Percentiles rank a stretch among this genome's conserved stretches.
Conservation (phyloP, 768 basidiomycete genomes). For the Psilocybe azurescens region DNA sequence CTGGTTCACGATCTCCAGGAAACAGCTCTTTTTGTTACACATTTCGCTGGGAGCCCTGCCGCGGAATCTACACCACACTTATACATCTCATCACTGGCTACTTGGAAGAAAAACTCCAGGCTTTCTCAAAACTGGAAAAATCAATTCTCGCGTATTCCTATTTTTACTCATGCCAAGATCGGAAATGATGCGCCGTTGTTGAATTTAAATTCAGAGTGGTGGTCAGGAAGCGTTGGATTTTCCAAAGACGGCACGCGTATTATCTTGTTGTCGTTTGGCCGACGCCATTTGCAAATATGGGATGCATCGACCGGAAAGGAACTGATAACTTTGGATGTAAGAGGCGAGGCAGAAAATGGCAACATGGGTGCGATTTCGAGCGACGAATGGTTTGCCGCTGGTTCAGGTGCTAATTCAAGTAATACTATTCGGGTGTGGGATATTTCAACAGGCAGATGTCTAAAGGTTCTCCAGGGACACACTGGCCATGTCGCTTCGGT, state of each 20-base stretch:
- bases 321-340: background rate
- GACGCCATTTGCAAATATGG: no score
- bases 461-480: background rate
- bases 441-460: background rate
- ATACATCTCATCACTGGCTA: slow-evolving; percentile 25
- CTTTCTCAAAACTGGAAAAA: slow-evolving; percentile 15
- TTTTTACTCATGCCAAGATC: background rate
- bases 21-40: slow-evolving; percentile 22
- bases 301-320: background rate
- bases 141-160: slow-evolving; percentile 14
- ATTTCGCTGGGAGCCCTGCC: slow-evolving; percentile 21
- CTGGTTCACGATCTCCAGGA: slow-evolving; percentile 14
- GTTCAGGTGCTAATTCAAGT: background rate
- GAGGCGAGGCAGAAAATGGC: background rate
- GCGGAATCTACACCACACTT: slow-evolving; percentile 23
- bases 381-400: background rate
- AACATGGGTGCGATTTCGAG: background rate
- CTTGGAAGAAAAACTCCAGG: slow-evolving; percentile 6
- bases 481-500: background rate
- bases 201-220: slow-evolving; percentile 5
- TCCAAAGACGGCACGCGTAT: no score
- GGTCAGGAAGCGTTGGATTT: no score
- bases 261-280: no score
- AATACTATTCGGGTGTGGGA: background rate
- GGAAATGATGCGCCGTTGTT: slow-evolving; percentile 4